Evolutionary conservation across 179 eudicot species (phyloP).

Genomic region (Beta lomatogona): DNA sequence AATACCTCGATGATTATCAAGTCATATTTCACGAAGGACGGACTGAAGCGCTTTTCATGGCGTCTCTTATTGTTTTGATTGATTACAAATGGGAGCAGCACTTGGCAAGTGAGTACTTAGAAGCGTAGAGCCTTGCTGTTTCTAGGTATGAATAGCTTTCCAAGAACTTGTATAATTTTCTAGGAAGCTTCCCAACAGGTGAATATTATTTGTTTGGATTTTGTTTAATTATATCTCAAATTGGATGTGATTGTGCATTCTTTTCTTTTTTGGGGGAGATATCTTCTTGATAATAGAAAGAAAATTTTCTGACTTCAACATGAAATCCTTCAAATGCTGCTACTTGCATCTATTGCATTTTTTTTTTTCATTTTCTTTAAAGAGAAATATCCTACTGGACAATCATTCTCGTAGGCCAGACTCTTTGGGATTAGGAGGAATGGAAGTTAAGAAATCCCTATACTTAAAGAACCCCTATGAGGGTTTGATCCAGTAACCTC

Average conservation of each 20-base stretch:
- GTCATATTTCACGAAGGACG: slow-evolving; percentile 1
- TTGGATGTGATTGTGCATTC: slow-evolving; percentile 4
- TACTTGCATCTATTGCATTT: background rate
- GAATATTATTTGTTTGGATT: background rate
- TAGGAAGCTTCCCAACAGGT: slow-evolving; percentile 16
- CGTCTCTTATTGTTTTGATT: slow-evolving; percentile 18
- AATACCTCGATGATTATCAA: background rate
- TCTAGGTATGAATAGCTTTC: slow-evolving; percentile 24
- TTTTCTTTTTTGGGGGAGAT: background rate
- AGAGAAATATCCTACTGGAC: too few relatives aligned
- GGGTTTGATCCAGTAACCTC: too few relatives aligned
- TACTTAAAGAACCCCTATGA: too few relatives aligned
- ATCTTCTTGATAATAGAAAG: background rate
- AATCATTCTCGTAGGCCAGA: too few relatives aligned
- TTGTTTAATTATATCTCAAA: slow-evolving; percentile 1
- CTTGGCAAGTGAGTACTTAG: slow-evolving; percentile 10
- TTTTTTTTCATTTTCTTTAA: too few relatives aligned
- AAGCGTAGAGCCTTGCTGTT: slow-evolving; percentile 20
- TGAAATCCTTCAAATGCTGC: background rate
- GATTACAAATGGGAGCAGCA: background rate
- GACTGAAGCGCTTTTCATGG: background rate
- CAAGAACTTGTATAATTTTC: slow-evolving; percentile 22
- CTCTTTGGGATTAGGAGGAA: too few relatives aligned
- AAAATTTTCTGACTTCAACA: background rate
- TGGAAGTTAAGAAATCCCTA: too few relatives aligned